Evolutionary conservation across 2,329 filamentous ascomycete genomes (phyloP).

Genomic region (Dendryphion nanum): DNA sequence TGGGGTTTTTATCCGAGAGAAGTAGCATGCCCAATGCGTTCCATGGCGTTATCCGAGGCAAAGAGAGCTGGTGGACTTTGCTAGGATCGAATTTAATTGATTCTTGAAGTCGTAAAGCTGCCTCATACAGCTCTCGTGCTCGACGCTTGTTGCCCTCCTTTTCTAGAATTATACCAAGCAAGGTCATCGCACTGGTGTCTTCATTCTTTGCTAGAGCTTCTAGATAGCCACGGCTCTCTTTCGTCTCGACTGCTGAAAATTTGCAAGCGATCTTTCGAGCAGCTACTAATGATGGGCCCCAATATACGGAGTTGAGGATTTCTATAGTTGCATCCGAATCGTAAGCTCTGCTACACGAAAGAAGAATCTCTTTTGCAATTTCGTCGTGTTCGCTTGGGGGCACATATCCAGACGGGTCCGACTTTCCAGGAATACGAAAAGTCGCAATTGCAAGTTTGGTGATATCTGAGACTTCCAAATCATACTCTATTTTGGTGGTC

Average conservation of each 20-base stretch:
- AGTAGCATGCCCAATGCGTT: constrained; percentile 28
- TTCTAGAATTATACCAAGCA: constrained; percentile 31
- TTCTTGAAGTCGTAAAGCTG: constrained; percentile 16
- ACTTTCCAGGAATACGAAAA: constrained; percentile 23
- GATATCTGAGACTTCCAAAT: constrained; percentile 19
- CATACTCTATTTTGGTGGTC: constrained; percentile 24
- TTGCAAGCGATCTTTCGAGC: constrained; percentile 15
- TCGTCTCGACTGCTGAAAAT: constrained; percentile 18
- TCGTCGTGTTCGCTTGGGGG: constrained; percentile 24
- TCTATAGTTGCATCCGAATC: constrained; percentile 29
- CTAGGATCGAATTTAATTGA: neutral
- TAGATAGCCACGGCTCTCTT: constrained; percentile 16
- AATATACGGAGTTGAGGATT: constrained; percentile 25
- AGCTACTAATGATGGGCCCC: constrained; percentile 9
- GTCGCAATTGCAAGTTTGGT: constrained; percentile 24
- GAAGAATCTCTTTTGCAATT: constrained; percentile 17
- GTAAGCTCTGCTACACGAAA: constrained; percentile 27
- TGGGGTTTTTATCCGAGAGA: constrained; percentile 12
- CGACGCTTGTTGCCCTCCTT: constrained; percentile 17
- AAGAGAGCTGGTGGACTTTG: constrained; percentile 17
- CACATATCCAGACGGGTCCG: constrained; percentile 11
- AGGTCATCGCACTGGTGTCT: constrained; percentile 24
- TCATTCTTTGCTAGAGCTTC: constrained; percentile 16
- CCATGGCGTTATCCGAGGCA: constrained; percentile 31
- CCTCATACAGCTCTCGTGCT: constrained; percentile 21